Percentiles rank a stretch among this genome's conserved stretches.
These are phyloP conservation scores for Salix udensis DNA, from an alignment of 345 rosid species.

Conservation along the genomic window DNA sequence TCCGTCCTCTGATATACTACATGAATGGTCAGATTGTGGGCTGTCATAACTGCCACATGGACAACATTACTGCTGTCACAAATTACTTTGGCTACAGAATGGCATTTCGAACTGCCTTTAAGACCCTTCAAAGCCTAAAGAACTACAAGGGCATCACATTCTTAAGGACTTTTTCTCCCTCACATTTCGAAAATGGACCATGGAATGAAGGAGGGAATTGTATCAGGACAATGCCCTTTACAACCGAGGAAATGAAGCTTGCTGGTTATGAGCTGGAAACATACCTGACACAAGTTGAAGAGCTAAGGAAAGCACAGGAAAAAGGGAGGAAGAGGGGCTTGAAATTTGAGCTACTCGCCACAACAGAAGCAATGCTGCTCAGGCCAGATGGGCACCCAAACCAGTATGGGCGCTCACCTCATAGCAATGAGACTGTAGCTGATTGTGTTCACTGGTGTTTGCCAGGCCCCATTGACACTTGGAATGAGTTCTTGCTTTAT, in stretches of 20 bases:
- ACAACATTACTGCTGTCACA: slow-evolving; percentile 31
- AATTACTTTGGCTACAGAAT: slow-evolving; percentile 48
- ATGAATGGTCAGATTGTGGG: slow-evolving; percentile 32
- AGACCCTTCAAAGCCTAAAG: slow-evolving; percentile 33
- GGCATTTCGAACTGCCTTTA: slow-evolving; percentile 57
- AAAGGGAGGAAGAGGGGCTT: slow-evolving; percentile 37
- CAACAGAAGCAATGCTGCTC: slow-evolving; percentile 51
- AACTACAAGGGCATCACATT: slow-evolving; percentile 38
- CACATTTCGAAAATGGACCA: slow-evolving; percentile 59
- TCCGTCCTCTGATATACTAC: slow-evolving; percentile 39
- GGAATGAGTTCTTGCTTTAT: slow-evolving; percentile 67
- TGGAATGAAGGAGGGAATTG: slow-evolving; percentile 76
- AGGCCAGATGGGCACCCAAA: slow-evolving; percentile 68
- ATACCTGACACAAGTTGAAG: slow-evolving; percentile 44
- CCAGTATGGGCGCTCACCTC: slow-evolving; percentile 27
- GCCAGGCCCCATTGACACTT: slow-evolving; percentile 70
- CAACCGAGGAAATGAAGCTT: slow-evolving; percentile 40
- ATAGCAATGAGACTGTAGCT: slow-evolving; percentile 23
- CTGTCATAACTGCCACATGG: slow-evolving; percentile 34
- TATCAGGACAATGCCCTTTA: slow-evolving; percentile 44
- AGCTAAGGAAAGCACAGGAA: slow-evolving; percentile 35
- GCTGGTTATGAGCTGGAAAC: slow-evolving; percentile 42
- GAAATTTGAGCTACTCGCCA: slow-evolving; percentile 36
- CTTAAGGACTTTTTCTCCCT: slow-evolving; percentile 51
- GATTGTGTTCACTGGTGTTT: slow-evolving; percentile 92